Evolutionary conservation across 2,329 filamentous ascomycete species (phyloP).

Genomic region (Colletotrichum sp.): DNA sequence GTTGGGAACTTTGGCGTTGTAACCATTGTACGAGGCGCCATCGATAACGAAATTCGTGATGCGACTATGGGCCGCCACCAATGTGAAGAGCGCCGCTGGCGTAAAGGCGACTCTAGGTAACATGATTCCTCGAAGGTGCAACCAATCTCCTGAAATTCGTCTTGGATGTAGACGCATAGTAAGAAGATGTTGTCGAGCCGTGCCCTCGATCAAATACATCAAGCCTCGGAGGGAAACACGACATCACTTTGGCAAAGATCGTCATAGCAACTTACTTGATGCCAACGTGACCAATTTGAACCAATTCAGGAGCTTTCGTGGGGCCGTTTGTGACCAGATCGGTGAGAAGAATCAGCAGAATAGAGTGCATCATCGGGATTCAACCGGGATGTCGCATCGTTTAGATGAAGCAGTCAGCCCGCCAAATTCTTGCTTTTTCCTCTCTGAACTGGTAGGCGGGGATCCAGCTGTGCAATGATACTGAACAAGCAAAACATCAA

Average conservation of each 20-base stretch:
- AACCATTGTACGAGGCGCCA: slow-evolving; percentile 49
- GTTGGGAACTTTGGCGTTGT: slow-evolving; percentile 30
- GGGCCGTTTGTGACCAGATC: not conserved
- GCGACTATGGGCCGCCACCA: slow-evolving; percentile 29
- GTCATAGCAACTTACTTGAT: not conserved
- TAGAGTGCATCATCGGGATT: not conserved
- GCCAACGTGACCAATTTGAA: not conserved
- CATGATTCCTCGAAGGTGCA: not conserved
- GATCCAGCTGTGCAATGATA: not conserved
- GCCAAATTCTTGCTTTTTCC: not conserved
- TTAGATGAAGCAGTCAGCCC: not conserved
- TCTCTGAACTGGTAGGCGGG: not conserved
- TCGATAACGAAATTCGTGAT: slow-evolving; percentile 43
- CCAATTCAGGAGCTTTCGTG: not conserved
- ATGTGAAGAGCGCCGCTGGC: not conserved
- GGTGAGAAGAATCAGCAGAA: not conserved
- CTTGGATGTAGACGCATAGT: not conserved
- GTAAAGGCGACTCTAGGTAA: too few species aligned
- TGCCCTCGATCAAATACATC: not conserved
- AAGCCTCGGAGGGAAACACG: not conserved
- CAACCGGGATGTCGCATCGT: not conserved
- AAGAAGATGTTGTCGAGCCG: not conserved
- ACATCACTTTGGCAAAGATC: not conserved
- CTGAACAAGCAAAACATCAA: not conserved
- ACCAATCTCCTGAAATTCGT: not conserved